phyloP scores from a whole-genome alignment of 495 filamentous ascomycete species.

The Talaromyces proteolyticus region DNA sequence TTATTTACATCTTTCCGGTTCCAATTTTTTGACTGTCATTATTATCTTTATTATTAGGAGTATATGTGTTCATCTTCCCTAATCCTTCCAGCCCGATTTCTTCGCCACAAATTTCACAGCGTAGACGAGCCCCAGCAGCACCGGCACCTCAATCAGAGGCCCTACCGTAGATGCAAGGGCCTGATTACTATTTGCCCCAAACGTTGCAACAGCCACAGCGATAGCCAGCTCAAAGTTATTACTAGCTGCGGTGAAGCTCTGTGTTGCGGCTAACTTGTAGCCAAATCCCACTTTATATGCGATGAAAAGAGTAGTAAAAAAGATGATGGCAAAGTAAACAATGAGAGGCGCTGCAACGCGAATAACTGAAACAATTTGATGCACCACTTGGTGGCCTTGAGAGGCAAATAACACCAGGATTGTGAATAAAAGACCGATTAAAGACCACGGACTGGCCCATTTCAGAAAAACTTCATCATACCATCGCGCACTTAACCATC shows the following conservation, averaged over 20 bases:
- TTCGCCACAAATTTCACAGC: slow-evolving; percentile 46
- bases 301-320: slow-evolving; percentile 58
- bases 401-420: slow-evolving; percentile 82
- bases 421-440: slow-evolving; percentile 81
- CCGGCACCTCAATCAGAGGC: slow-evolving; percentile 87
- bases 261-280: slow-evolving; percentile 67
- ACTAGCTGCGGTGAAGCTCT: slow-evolving; percentile 90
- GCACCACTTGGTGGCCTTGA: slow-evolving; percentile 72
- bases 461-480: slow-evolving; percentile 68
- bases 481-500: slow-evolving; percentile 46
- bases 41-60: too few species aligned
- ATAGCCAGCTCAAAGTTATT: slow-evolving; percentile 96
- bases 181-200: slow-evolving; percentile 74
- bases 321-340: slow-evolving; percentile 73
- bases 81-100: slow-evolving; percentile 53
- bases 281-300: slow-evolving; percentile 60
- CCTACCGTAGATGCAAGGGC: slow-evolving; percentile 88
- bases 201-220: slow-evolving; percentile 82
- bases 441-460: slow-evolving; percentile 64
- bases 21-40: too few species aligned
- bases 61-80: too few species aligned
- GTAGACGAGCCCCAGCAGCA: slow-evolving; percentile 77
- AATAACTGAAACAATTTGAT: slow-evolving; percentile 77
- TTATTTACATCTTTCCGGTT: slow-evolving; percentile 1
- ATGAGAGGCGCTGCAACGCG: slow-evolving; percentile 75